Evolutionary conservation across 1,139 yeast genomes (phyloP).

Genomic region (Kluyveromyces marxianus): DNA sequence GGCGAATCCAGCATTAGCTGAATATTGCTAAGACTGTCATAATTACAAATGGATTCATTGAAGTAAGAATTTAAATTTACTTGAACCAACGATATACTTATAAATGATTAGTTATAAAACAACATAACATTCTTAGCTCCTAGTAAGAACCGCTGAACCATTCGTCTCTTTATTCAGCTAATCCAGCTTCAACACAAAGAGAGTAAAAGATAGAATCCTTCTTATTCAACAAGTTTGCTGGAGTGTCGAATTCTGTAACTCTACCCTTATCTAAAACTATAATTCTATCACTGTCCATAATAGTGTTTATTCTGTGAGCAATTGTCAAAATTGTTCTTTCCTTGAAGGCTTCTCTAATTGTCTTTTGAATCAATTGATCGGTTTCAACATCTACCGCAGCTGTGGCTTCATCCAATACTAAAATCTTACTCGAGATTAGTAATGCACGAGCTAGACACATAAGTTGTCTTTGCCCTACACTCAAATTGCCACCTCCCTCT

Average conservation of each 20-base stretch:
- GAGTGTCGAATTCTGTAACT: slow-evolving; percentile 83
- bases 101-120: too few species aligned
- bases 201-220: slow-evolving; percentile 69
- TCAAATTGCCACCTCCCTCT: slow-evolving; percentile 83
- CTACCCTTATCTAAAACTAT: slow-evolving; percentile 80
- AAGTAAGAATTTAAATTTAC: too few species aligned
- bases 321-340: slow-evolving; percentile 88
- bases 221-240: slow-evolving; percentile 57
- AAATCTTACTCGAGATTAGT: slow-evolving; percentile 66
- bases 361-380: slow-evolving; percentile 77
- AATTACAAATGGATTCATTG: too few species aligned
- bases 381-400: slow-evolving; percentile 98
- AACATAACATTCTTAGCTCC: too few species aligned
- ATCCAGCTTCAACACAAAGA: slow-evolving; percentile 51
- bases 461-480: slow-evolving; percentile 88
- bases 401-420: slow-evolving; percentile 91
- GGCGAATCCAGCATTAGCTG: too few species aligned
- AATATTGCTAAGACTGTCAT: too few species aligned
- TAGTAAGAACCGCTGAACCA: too few species aligned
- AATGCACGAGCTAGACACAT: slow-evolving; percentile 88
- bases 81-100: too few species aligned
- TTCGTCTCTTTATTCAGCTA: slow-evolving; percentile 7
- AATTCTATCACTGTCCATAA: slow-evolving; percentile 83
- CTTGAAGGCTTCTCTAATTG: slow-evolving; percentile 76
- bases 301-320: slow-evolving; percentile 91